Conservation (phyloP, 208 protist species). For the Trypanosoma conorhini region DNA sequence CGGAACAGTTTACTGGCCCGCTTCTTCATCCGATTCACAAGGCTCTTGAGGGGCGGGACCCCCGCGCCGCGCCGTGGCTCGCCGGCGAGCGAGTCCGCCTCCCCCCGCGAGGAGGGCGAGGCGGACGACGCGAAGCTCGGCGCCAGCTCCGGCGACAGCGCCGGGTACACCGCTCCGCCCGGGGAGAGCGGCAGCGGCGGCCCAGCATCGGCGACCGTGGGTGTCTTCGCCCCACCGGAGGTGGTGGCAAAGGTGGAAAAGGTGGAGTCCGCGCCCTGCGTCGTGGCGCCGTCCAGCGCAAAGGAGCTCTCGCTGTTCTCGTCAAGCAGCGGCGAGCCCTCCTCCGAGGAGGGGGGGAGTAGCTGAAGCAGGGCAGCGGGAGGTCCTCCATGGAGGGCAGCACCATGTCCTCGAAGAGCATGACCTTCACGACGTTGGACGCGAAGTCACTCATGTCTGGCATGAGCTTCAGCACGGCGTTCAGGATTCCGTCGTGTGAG, state of each 20-base stretch:
- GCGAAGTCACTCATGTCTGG: conserved; percentile 74
- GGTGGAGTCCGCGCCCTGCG: background rate
- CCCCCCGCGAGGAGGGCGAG: background rate
- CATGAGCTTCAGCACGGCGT: conserved; percentile 57
- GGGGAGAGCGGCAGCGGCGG: background rate
- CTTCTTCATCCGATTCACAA: conserved; percentile 14
- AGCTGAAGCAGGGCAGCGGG: conserved; percentile 49
- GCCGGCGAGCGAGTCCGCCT: background rate
- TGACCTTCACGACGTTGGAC: conserved; percentile 65
- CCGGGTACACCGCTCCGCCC: background rate
- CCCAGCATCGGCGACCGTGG: background rate
- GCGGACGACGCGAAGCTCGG: background rate
- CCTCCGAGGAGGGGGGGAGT: conserved; percentile 25
- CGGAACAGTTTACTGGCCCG: background rate
- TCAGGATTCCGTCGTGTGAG: conserved; percentile 70
- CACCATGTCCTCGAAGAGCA: conserved; percentile 85
- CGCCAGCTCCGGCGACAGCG: background rate
- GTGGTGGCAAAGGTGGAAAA: background rate
- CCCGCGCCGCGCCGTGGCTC: background rate
- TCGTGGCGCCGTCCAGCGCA: background rate
- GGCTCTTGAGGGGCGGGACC: background rate
- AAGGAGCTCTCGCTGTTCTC: background rate
- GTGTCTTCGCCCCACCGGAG: background rate
- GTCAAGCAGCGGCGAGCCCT: background rate
- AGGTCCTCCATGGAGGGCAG: conserved; percentile 83